Conservation (phyloP, 1,284 basidiomycete species). For the Fereydounia khargensis region DNA sequence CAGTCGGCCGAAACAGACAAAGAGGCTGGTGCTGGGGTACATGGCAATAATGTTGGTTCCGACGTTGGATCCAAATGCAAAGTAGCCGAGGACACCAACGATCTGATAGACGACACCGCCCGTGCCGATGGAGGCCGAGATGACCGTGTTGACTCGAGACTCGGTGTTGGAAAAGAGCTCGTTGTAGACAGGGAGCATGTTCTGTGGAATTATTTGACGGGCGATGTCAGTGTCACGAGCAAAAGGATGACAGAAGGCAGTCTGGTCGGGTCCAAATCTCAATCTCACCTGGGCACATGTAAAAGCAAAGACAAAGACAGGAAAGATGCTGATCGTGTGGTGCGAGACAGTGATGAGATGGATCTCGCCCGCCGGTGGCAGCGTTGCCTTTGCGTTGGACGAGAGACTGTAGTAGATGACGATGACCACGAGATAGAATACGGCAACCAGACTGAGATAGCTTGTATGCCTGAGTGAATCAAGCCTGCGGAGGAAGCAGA, state of each 20-base stretch:
- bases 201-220: conserved; percentile 30
- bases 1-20: conserved; percentile 87
- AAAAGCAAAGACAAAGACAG: conserved; percentile 86
- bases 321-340: conserved; percentile 73
- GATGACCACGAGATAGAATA: conserved; percentile 60
- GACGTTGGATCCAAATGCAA: conserved; percentile 83
- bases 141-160: conserved; percentile 78
- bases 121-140: conserved; percentile 77
- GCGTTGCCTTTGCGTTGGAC: conserved; percentile 18
- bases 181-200: conserved; percentile 74
- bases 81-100: conserved; percentile 71
- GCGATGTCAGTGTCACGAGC: no score
- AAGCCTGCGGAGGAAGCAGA: conserved; percentile 77
- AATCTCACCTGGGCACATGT: no score
- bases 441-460: conserved; percentile 81
- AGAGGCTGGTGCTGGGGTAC: conserved; percentile 86
- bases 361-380: conserved; percentile 41
- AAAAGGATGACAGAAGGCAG: no score
- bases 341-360: conserved; percentile 59
- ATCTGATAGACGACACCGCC: conserved; percentile 52
- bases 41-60: conserved; percentile 54
- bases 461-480: conserved; percentile 72
- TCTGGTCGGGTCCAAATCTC: no score
- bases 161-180: conserved; percentile 82
- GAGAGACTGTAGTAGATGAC: conserved; percentile 44